Evolutionary conservation across 2,329 filamentous ascomycete genomes (phyloP), one percentile per base, ranked within the genome.

Genomic region (Blumeriella jaapii): DNA sequence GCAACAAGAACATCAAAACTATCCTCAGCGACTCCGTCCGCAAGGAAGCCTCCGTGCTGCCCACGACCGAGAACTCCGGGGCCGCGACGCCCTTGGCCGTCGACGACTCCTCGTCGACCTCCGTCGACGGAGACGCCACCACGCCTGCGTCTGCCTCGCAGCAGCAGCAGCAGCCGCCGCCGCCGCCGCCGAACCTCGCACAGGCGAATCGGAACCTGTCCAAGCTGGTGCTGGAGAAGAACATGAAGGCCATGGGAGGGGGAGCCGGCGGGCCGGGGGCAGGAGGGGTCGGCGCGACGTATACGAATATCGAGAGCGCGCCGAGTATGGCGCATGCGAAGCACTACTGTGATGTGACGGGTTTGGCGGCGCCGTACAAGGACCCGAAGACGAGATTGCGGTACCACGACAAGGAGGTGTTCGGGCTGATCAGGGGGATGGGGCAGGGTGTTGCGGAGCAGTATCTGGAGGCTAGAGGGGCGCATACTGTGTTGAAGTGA

Each of bases 1-100:
- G 91, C 60, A 98, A 98, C 73, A 98, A 98, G 68, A 96, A 94
- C 60, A 79, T 96, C 61, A 96, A 96, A 61, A 84, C 93, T 51
- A 91, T 98, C 44, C 70, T 98, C 42, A 82, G 85, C 40, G 91
- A 98, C 53, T 83, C 82, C 9, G 75, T 82, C 14, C 80, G 85
- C 49, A 84, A 82, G 55, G 89, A 96, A 64, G 84, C 85, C n/a
- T 93, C 86, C 3, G 70, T 83, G 22, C 68, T 87, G 54, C 84
- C 81, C 11, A 94, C 74, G 1, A 80, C 83, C 55, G 79, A 81
- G 54, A 82, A 84, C 57, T 87, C 81, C 54, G 86, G 86, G 47
- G 69, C 75, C 34, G 83, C 72, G 5, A 93, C 87, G 1, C 80
- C 82, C 45, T 39, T 57, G 44, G 44, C 51, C 32, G 24, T 76